phyloP scores from a whole-genome alignment of 177 flowering plant genomes.

The Vitis hybrid region DNA sequence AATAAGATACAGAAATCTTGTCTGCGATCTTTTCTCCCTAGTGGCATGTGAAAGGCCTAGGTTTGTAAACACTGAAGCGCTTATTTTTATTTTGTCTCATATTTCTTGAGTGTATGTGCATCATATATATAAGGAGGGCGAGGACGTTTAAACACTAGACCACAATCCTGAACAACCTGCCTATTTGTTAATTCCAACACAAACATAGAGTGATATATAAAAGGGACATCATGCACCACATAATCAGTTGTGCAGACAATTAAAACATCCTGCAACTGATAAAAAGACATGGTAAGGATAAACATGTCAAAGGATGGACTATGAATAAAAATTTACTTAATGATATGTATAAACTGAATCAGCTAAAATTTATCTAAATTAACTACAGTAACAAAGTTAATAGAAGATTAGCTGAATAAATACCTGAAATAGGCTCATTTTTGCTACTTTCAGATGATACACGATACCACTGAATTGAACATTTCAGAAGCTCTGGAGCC shows the following conservation, averaged over 20 bases:
- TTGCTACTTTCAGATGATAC: slow-evolving; percentile 58
- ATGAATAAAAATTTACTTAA: not conserved
- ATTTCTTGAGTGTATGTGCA: no score
- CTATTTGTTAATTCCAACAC: no score
- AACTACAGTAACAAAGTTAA: not conserved
- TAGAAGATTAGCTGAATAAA: not conserved
- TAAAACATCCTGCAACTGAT: not conserved
- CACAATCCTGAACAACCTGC: no score
- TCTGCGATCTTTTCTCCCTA: no score
- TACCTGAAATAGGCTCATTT: slow-evolving; percentile 79
- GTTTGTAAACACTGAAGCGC: no score
- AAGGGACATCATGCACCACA: not conserved
- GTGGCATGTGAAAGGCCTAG: no score
- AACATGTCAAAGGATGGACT: not conserved
- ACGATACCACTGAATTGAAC: slow-evolving; percentile 88
- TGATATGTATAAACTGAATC: not conserved
- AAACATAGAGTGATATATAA: no score
- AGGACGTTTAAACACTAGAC: no score
- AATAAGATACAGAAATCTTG: no score
- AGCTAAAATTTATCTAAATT: not conserved
- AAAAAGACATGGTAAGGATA: not conserved
- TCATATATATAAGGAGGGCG: no score
- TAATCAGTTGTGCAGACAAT: not conserved
- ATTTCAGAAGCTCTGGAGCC: slow-evolving; percentile 57
- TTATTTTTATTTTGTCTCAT: no score